phyloP scores from a whole-genome alignment of 192 early-diverging fungal genomes.

The Backusella psychrophila region DNA sequence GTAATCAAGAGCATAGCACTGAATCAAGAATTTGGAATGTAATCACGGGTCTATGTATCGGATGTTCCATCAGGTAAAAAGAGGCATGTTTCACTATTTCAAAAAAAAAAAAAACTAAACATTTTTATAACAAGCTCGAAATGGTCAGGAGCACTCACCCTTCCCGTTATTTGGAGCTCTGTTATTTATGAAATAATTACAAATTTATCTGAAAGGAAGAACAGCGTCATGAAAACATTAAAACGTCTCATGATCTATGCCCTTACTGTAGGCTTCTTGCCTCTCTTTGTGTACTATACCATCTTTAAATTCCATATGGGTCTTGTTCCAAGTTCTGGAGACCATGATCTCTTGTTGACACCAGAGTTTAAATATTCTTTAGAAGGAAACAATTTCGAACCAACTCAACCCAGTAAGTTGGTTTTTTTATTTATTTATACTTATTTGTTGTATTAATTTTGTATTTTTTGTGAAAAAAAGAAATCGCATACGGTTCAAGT shows the following conservation, averaged over 20 bases:
- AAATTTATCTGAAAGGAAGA: constrained; percentile 66
- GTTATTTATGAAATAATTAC: constrained; percentile 84
- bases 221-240: constrained; percentile 15
- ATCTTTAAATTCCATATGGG: constrained; percentile 90
- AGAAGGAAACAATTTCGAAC: constrained; percentile 57
- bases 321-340: constrained; percentile 71
- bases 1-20: not conserved
- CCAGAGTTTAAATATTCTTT: constrained; percentile 84
- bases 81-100: not conserved
- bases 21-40: constrained; percentile 83
- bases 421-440: not conserved
- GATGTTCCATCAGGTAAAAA: constrained; percentile 47
- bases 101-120: not conserved
- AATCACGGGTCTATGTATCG: constrained; percentile 78
- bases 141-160: constrained; percentile 87
- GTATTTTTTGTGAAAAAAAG: constrained; percentile 17
- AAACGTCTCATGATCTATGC: not conserved
- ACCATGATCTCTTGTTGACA: constrained; percentile 91
- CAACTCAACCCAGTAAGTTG: constrained; percentile 42
- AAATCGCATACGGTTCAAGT: constrained; percentile 65
- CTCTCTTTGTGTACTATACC: constrained; percentile 73
- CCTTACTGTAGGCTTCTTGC: constrained; percentile 78
- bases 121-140: constrained; percentile 59
- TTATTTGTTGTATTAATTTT: not conserved
- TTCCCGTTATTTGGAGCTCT: constrained; percentile 79